Percentiles rank a stretch among this genome's conserved stretches.
These are phyloP conservation scores for Verticillium nonalfalfae DNA, from an alignment of 2,329 filamentous ascomycete genomes.

Conservation along the genomic window DNA sequence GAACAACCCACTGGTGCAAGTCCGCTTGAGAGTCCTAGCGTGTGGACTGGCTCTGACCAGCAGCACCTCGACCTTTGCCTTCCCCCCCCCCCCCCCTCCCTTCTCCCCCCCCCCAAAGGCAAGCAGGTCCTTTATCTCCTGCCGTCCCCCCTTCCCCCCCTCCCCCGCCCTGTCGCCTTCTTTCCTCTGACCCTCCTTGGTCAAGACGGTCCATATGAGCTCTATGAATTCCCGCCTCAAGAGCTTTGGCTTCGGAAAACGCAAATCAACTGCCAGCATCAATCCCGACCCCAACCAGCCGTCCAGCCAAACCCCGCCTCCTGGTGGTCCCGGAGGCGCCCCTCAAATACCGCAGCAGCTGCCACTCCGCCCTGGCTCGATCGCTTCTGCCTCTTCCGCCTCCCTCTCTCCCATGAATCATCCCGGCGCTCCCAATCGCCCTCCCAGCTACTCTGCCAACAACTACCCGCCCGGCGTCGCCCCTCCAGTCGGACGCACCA, in stretches of 20 bases:
- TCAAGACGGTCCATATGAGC: constrained; percentile 51
- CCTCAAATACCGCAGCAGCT: constrained; percentile 47
- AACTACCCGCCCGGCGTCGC: constrained; percentile 43
- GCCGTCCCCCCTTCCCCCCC: constrained; percentile 7
- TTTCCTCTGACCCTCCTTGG: constrained; percentile 15
- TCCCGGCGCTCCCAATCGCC: constrained; percentile 51
- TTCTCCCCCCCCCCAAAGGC: constrained; percentile 6
- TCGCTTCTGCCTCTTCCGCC: constrained; percentile 38
- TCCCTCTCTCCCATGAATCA: constrained; percentile 56
- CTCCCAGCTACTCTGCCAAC: constrained; percentile 53
- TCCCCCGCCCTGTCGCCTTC: constrained; percentile 15
- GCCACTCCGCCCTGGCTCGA: constrained; percentile 27
- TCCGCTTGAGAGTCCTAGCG: constrained; percentile 8
- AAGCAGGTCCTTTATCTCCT: constrained; percentile 8
- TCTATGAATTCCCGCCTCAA: constrained; percentile 76
- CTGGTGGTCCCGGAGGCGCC: constrained; percentile 13
- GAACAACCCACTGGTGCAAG: not conserved
- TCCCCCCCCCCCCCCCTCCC: constrained; percentile 4
- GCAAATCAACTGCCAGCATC: constrained; percentile 62
- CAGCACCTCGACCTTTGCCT: not conserved
- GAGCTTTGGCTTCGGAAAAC: constrained; percentile 75
- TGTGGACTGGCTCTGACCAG: not conserved
- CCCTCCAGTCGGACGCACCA: constrained; percentile 47
- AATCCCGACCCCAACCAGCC: constrained; percentile 29
- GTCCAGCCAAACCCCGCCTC: constrained; percentile 22